These are phyloP conservation scores for Yamadazyma dendronema DNA, from an alignment of 1,139 yeast genomes.

Conservation along the genomic window DNA sequence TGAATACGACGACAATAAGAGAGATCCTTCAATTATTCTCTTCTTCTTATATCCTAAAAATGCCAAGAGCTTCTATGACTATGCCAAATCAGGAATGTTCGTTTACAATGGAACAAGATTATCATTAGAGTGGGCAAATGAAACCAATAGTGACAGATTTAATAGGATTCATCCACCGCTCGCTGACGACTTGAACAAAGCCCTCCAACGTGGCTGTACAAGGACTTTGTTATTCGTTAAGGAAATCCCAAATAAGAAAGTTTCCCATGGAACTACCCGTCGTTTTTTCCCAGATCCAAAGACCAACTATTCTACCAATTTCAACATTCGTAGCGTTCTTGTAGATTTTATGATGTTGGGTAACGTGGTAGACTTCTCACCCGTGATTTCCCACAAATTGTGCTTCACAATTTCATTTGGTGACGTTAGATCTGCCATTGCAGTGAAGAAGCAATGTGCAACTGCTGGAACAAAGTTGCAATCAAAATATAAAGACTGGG, in stretches of 20 bases:
- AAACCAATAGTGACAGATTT: constrained; percentile 22
- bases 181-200: constrained; percentile 25
- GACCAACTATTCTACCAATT: constrained; percentile 28
- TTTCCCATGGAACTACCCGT: constrained; percentile 14
- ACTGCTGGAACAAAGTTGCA: constrained; percentile 34
- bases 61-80: constrained; percentile 56
- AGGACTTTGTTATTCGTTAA: constrained; percentile 35
- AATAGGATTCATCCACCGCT: constrained; percentile 30
- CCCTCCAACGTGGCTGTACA: constrained; percentile 26
- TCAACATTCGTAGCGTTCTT: constrained; percentile 32
- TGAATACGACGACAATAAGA: constrained; percentile 19
- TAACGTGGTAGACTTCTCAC: constrained; percentile 57
- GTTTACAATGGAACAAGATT: constrained; percentile 58
- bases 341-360: constrained; percentile 60
- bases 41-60: constrained; percentile 53
- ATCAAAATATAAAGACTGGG: constrained; percentile 59
- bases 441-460: constrained; percentile 52
- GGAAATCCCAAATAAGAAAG: constrained; percentile 23
- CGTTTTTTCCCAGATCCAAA: constrained; percentile 33
- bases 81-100: constrained; percentile 55
- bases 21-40: constrained; percentile 37
- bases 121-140: constrained; percentile 39
- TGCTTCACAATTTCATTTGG: constrained; percentile 63
- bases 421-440: constrained; percentile 62
- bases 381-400: constrained; percentile 64